A percentile compares a stretch with the other conserved stretches of the same genome.
phyloP scores from a whole-genome alignment of 2,329 filamentous ascomycete genomes.

The Colletotrichum sansevieriae region DNA sequence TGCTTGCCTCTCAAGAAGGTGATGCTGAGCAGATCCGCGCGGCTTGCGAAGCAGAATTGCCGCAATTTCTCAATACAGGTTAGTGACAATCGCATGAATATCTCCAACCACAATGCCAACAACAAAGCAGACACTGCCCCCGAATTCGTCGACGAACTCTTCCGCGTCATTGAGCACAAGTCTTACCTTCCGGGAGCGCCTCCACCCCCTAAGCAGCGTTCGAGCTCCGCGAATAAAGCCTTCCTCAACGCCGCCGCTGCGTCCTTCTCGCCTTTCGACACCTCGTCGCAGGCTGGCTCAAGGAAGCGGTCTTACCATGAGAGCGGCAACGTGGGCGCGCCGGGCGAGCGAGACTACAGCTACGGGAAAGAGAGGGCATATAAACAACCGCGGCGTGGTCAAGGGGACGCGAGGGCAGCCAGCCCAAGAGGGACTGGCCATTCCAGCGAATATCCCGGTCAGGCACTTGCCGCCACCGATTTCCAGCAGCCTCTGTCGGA shows the following conservation, averaged over 20 bases:
- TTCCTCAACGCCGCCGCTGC: conserved; percentile 26
- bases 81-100: conserved; percentile 28
- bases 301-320: conserved; percentile 55
- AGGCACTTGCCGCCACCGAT: neutral
- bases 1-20: conserved; percentile 76
- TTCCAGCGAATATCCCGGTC: neutral
- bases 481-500: conserved; percentile 43
- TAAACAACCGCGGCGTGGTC: conserved; percentile 73
- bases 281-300: conserved; percentile 44
- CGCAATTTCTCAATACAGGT: conserved; percentile 81
- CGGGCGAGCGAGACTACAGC: conserved; percentile 45
- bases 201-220: conserved; percentile 49
- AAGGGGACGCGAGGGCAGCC: conserved; percentile 47
- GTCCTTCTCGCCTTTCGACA: conserved; percentile 41
- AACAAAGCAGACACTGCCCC: conserved; percentile 19
- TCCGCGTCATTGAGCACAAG: conserved; percentile 73
- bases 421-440: conserved; percentile 29
- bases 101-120: neutral
- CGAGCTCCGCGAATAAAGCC: conserved; percentile 35
- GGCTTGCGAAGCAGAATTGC: conserved; percentile 78
- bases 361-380: conserved; percentile 57
- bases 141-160: conserved; percentile 71
- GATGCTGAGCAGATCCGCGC: conserved; percentile 72
- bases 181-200: conserved; percentile 69
- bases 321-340: conserved; percentile 41